Conservation (phyloP, 768 basidiomycete genomes). For the Lentinus brumalis region DNA sequence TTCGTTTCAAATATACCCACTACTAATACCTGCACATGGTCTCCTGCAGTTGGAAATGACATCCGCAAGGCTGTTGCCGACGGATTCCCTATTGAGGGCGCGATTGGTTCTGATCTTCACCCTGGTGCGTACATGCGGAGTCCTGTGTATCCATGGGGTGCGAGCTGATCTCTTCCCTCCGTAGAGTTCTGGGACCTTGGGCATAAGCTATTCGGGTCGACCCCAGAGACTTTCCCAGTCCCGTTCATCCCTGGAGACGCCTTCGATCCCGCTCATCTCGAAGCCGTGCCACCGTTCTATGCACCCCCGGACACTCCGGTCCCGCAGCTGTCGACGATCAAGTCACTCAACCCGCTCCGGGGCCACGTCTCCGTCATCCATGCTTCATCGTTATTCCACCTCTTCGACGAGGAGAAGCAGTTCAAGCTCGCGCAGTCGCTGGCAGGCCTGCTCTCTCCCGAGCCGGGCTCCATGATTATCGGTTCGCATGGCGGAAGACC, state of each 20-base stretch:
- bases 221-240: conserved; percentile 52
- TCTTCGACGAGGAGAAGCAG: conserved; percentile 47
- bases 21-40: not conserved
- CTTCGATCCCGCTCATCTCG: conserved; percentile 48
- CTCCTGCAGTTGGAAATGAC: conserved; percentile 43
- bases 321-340: conserved; percentile 38
- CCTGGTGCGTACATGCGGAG: conserved; percentile 29
- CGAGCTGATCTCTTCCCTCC: no score
- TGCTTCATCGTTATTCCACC: conserved; percentile 50
- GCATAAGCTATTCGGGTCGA: conserved; percentile 59
- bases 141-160: not conserved
- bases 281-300: conserved; percentile 1
- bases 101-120: conserved; percentile 41
- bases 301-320: not conserved
- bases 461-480: conserved; percentile 48
- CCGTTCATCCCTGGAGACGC: conserved; percentile 58
- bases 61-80: conserved; percentile 43
- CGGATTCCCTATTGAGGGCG: conserved; percentile 43
- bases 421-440: conserved; percentile 42
- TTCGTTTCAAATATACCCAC: not conserved
- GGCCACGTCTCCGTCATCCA: conserved; percentile 53
- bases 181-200: conserved; percentile 66
- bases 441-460: conserved; percentile 44
- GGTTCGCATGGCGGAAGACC: conserved; percentile 40
- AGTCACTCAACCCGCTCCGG: conserved; percentile 37